phyloP scores from a whole-genome alignment of 2,329 filamentous ascomycete genomes.

The Emergomyces africanus region DNA sequence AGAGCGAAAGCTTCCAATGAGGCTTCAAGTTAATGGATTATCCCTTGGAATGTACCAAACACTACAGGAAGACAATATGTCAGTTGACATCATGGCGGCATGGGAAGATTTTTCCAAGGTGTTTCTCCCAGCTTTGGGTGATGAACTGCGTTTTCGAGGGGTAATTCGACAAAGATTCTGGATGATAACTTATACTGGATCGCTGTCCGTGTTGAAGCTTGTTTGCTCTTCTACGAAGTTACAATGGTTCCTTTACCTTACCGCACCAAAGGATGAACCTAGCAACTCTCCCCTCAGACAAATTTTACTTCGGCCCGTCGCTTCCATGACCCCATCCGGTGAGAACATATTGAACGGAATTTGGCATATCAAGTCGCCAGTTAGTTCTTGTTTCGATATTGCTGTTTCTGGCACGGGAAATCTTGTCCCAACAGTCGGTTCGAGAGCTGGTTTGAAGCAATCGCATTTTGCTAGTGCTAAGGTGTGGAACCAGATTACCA shows the following conservation, averaged over 20 bases:
- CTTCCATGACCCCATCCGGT: conserved; percentile 29
- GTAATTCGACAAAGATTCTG: conserved; percentile 26
- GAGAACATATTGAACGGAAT: conserved; percentile 22
- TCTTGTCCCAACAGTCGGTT: conserved; percentile 26
- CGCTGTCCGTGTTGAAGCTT: conserved; percentile 29
- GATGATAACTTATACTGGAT: conserved; percentile 31
- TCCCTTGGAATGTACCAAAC: conserved; percentile 14
- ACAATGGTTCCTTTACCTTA: conserved; percentile 39
- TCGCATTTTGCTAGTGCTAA: conserved; percentile 27
- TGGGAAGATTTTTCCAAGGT: conserved; percentile 7
- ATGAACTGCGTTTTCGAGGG: conserved; percentile 21
- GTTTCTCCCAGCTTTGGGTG: conserved; percentile 17
- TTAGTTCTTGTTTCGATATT: conserved; percentile 23
- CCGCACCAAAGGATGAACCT: conserved; percentile 25
- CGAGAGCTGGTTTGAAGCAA: conserved; percentile 27
- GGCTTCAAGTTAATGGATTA: conserved; percentile 24
- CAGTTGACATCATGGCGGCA: background rate
- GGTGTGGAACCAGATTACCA: conserved; percentile 32
- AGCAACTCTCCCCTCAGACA: conserved; percentile 30
- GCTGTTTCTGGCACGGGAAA: conserved; percentile 23
- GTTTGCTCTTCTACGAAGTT: conserved; percentile 18
- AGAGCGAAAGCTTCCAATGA: conserved; percentile 31
- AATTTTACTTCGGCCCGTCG: conserved; percentile 35
- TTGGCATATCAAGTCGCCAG: conserved; percentile 35
- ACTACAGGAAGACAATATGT: conserved; percentile 4